Evolutionary conservation across 1,139 yeast genomes (phyloP).

Genomic region (Yamadazyma dendronema): DNA sequence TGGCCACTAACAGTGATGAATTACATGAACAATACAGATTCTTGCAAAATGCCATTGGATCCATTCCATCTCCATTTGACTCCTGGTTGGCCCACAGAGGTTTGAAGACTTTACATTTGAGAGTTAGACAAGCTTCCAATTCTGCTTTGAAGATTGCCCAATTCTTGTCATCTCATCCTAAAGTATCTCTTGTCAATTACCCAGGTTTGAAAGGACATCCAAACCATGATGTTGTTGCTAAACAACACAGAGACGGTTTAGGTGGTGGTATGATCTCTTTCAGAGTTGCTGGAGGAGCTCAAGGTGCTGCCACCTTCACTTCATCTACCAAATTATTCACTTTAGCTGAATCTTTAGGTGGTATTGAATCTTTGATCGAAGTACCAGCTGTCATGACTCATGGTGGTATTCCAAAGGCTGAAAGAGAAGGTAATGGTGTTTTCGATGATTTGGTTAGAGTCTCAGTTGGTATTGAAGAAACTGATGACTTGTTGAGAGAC

Average conservation of each 20-base stretch:
- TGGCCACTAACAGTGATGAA: constrained; percentile 64
- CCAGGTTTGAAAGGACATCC: constrained; percentile 75
- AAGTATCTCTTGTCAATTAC: constrained; percentile 70
- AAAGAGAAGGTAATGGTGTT: constrained; percentile 80
- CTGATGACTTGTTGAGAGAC: constrained; percentile 74
- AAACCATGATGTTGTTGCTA: constrained; percentile 59
- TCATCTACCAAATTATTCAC: constrained; percentile 75
- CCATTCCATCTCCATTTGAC: constrained; percentile 87
- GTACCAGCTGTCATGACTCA: constrained; percentile 94
- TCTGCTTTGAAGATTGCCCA: constrained; percentile 75
- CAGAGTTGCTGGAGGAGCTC: constrained; percentile 80
- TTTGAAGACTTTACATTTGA: constrained; percentile 79
- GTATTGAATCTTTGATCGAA: constrained; percentile 82
- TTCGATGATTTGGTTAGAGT: constrained; percentile 79
- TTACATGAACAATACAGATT: constrained; percentile 67
- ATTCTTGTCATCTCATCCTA: constrained; percentile 49
- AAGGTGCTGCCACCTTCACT: constrained; percentile 72
- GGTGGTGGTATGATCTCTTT: constrained; percentile 94
- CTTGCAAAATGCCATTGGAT: constrained; percentile 86
- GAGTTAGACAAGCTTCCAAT: constrained; percentile 67
- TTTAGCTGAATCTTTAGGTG: constrained; percentile 88
- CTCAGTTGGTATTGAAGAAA: constrained; percentile 85
- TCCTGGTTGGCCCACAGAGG: constrained; percentile 94
- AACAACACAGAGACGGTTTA: constrained; percentile 80
- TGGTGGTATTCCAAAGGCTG: constrained; percentile 82